A percentile compares a stretch with the other conserved stretches of the same genome.
Evolutionary conservation across 192 early-diverging fungal species (phyloP).

Genomic region (Dissophora globulifera): DNA sequence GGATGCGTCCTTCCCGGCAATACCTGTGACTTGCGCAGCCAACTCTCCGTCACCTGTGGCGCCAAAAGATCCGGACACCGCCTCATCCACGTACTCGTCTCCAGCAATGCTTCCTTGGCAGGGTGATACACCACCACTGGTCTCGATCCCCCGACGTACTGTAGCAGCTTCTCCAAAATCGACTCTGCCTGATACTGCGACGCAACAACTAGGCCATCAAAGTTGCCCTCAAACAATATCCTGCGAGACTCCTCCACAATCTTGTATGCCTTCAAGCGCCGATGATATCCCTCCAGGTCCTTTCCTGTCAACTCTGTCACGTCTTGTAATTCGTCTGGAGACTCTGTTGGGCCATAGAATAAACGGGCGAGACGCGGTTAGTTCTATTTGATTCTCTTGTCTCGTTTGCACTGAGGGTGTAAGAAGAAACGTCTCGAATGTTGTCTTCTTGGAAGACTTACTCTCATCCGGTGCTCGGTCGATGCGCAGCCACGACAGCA

Average conservation of each 20-base stretch:
- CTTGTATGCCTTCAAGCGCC: constrained; percentile 62
- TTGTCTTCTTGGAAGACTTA: constrained; percentile 50
- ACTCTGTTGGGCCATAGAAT: constrained; percentile 19
- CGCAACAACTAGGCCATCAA: constrained; percentile 84
- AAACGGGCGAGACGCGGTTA: neutral
- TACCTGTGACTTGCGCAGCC: constrained; percentile 89
- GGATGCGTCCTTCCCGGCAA: constrained; percentile 85
- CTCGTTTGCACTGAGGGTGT: neutral
- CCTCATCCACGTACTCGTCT: constrained; percentile 74
- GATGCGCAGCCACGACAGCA: constrained; percentile 79
- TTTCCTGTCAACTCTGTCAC: constrained; percentile 58
- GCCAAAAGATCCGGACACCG: constrained; percentile 77
- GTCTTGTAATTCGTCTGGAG: constrained; percentile 66
- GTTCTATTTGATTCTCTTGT: neutral
- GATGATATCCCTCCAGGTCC: constrained; percentile 63
- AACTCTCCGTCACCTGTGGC: constrained; percentile 90
- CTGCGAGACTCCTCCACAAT: constrained; percentile 62
- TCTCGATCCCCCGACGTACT: constrained; percentile 83
- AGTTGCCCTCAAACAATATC: constrained; percentile 65
- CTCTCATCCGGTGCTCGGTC: constrained; percentile 66
- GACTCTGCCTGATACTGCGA: constrained; percentile 80
- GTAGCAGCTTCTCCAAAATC: constrained; percentile 75
- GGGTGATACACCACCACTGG: constrained; percentile 87
- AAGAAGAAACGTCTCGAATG: too few relatives aligned
- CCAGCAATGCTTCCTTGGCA: constrained; percentile 71